phyloP scores from a whole-genome alignment of 2,329 filamentous ascomycete genomes.

The Ascosphaera acerosa region DNA sequence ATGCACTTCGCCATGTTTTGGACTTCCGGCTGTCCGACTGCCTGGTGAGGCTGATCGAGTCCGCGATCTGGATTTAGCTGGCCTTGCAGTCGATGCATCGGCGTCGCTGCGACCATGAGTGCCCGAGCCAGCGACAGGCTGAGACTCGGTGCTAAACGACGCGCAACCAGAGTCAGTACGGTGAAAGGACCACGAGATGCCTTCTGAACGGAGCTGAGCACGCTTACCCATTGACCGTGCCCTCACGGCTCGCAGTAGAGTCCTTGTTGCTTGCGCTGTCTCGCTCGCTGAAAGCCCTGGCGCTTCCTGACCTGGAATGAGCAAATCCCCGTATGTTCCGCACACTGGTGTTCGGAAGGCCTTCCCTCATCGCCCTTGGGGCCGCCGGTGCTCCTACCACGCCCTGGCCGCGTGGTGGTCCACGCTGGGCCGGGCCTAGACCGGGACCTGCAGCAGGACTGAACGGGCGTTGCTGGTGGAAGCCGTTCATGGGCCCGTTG shows the following conservation, averaged over 20 bases:
- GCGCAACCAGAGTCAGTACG: too few relatives aligned
- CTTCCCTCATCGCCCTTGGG: slow-evolving; percentile 83
- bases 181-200: slow-evolving; percentile 19
- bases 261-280: slow-evolving; percentile 6
- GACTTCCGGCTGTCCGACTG: slow-evolving; percentile 22
- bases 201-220: slow-evolving; percentile 10
- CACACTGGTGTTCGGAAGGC: slow-evolving; percentile 57
- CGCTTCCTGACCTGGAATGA: not conserved
- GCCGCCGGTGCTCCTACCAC: slow-evolving; percentile 58
- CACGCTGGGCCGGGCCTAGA: slow-evolving; percentile 16
- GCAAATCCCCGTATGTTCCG: slow-evolving; percentile 32
- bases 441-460: slow-evolving; percentile 44
- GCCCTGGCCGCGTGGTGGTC: slow-evolving; percentile 27
- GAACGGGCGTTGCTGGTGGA: slow-evolving; percentile 51
- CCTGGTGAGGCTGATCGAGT: too few relatives aligned
- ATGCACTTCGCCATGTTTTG: slow-evolving; percentile 11
- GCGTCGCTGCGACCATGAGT: too few relatives aligned
- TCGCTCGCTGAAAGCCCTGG: slow-evolving; percentile 11
- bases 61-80: too few relatives aligned
- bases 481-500: slow-evolving; percentile 28
- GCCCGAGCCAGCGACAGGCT: too few relatives aligned
- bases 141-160: too few relatives aligned
- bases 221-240: slow-evolving; percentile 14
- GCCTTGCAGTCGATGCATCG: too few relatives aligned
- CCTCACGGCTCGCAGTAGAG: slow-evolving; percentile 10